Conservation (phyloP, 306 rosid species). For the Prinsepia uniflora region DNA sequence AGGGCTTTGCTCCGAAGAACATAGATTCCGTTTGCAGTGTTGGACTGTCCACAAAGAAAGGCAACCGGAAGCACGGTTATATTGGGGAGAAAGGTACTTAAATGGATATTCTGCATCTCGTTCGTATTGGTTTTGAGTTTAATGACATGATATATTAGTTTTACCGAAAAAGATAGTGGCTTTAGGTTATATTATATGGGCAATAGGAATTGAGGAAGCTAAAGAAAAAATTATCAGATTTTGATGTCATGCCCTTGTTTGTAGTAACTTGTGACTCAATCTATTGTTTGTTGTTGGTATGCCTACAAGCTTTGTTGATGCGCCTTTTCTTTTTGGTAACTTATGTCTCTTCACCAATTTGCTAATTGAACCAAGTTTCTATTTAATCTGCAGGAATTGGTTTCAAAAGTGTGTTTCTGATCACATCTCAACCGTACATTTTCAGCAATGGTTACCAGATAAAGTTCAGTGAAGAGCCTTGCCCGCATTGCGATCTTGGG, state of each 20-base stretch:
- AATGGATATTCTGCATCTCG: neutral
- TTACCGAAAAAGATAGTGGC: neutral
- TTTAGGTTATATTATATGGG: neutral
- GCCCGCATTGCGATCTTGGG: conserved; percentile 57
- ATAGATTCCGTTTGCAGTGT: conserved; percentile 72
- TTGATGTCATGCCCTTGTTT: too few relatives aligned
- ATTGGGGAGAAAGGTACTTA: conserved; percentile 75
- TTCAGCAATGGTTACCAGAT: conserved; percentile 80
- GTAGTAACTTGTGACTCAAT: too few relatives aligned
- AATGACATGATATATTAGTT: neutral
- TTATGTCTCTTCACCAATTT: neutral
- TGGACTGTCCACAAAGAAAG: conserved; percentile 72
- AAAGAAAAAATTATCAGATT: too few relatives aligned
- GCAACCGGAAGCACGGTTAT: conserved; percentile 53
- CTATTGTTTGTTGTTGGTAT: too few relatives aligned
- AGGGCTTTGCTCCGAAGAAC: conserved; percentile 49
- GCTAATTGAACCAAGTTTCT: conserved; percentile 1
- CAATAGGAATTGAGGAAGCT: too few relatives aligned
- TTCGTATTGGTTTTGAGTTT: neutral
- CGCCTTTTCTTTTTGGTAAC: too few relatives aligned
- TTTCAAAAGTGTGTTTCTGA: conserved; percentile 78
- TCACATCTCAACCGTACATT: conserved; percentile 54
- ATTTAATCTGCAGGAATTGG: conserved; percentile 63
- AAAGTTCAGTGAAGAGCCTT: conserved; percentile 62
- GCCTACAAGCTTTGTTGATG: too few relatives aligned